These are phyloP conservation scores for Begonia peltatifolia DNA, from an alignment of 306 rosid species.

Conservation along the genomic window DNA sequence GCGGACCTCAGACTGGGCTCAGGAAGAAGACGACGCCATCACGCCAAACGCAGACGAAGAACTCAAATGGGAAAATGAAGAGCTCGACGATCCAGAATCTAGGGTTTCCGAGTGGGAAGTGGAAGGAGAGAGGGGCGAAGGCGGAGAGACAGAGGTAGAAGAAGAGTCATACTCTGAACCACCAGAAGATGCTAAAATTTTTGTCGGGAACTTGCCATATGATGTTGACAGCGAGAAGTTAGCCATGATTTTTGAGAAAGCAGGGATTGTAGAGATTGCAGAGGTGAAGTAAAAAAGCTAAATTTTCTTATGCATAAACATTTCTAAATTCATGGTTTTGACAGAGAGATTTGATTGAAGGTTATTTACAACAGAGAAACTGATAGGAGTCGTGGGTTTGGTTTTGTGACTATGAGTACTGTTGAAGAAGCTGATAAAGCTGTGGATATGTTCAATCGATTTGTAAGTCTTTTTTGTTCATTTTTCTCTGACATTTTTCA, in stretches of 20 bases:
- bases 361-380: slow-evolving; percentile 77
- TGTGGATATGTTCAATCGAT: slow-evolving; percentile 51
- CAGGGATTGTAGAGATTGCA: slow-evolving; percentile 71
- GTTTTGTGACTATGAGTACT: slow-evolving; percentile 82
- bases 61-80: slow-evolving; percentile 29
- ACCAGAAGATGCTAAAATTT: slow-evolving; percentile 63
- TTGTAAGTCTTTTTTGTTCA: slow-evolving; percentile 34
- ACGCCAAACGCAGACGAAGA: slow-evolving; percentile 21
- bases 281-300: slow-evolving; percentile 36
- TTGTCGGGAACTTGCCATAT: slow-evolving; percentile 79
- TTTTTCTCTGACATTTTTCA: neutral
- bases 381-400: slow-evolving; percentile 83
- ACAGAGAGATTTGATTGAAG: slow-evolving; percentile 20
- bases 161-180: slow-evolving; percentile 28
- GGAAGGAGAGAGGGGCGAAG: slow-evolving; percentile 22
- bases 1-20: slow-evolving; percentile 73
- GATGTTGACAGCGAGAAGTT: slow-evolving; percentile 60
- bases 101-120: slow-evolving; percentile 29
- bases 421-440: slow-evolving; percentile 76
- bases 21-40: slow-evolving; percentile 32
- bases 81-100: slow-evolving; percentile 17
- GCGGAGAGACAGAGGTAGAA: slow-evolving; percentile 21
- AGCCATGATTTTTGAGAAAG: slow-evolving; percentile 60
- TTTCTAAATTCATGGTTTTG: neutral
- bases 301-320: neutral